phyloP scores from a whole-genome alignment of 306 rosid species.

The Cucurbita pepo region DNA sequence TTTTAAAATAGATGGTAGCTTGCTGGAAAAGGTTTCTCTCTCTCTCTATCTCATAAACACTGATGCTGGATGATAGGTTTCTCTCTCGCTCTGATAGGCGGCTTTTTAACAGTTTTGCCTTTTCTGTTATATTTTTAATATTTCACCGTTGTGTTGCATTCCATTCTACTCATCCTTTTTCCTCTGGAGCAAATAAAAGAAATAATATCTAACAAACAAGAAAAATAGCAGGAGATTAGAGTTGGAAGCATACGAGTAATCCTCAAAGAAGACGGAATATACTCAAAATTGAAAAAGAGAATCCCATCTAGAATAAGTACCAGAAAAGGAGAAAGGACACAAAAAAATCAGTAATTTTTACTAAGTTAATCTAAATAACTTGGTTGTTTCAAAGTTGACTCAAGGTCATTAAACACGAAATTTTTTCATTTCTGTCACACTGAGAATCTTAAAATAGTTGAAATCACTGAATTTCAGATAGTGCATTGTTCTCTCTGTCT shows the following conservation, averaged over 20 bases:
- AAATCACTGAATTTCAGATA: neutral
- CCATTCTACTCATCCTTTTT: neutral
- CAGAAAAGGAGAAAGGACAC: neutral
- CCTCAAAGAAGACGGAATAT: neutral
- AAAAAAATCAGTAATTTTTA: neutral
- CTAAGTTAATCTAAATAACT: neutral
- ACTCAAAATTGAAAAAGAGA: neutral
- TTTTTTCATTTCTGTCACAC: neutral
- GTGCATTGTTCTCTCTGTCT: neutral
- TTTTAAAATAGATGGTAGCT: conserved; percentile 44
- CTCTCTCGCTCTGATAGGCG: neutral
- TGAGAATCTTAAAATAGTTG: neutral
- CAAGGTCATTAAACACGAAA: neutral
- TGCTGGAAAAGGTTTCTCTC: conserved; percentile 63
- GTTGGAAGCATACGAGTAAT: neutral
- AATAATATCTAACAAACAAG: neutral
- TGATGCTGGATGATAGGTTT: neutral
- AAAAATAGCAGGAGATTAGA: neutral
- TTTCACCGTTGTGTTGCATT: neutral
- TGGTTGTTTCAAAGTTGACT: neutral
- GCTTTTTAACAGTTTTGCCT: neutral
- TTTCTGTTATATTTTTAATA: neutral
- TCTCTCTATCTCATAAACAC: neutral
- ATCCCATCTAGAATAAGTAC: neutral
- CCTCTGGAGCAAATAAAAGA: neutral